phyloP scores from a whole-genome alignment of 306 rosid species.

The Betula pendula region DNA sequence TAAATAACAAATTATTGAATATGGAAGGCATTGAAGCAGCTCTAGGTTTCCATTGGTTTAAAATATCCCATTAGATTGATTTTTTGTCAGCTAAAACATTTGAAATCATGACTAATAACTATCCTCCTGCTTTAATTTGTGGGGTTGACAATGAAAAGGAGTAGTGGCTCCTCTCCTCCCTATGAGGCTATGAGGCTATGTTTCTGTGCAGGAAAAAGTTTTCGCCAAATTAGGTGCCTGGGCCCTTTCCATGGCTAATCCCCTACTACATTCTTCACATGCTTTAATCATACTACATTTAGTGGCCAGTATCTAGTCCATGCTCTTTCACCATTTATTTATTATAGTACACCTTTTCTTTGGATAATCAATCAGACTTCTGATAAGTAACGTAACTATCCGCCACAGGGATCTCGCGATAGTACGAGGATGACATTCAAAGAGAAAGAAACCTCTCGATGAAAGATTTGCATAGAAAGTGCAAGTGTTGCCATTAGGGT shows the following conservation, averaged over 20 bases:
- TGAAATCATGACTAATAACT: neutral
- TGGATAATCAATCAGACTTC: neutral
- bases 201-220: neutral
- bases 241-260: neutral
- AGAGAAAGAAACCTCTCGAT: neutral
- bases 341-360: neutral
- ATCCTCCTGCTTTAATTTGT: neutral
- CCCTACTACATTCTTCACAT: constrained; percentile 6
- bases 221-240: neutral
- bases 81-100: neutral
- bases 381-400: neutral
- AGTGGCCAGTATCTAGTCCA: neutral
- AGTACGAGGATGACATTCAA: constrained; percentile 16
- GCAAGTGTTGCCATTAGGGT: neutral
- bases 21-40: neutral
- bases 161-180: neutral
- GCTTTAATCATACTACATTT: neutral
- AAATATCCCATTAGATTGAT: neutral
- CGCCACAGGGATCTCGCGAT: neutral
- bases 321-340: neutral
- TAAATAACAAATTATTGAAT: too few species aligned
- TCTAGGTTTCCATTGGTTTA: neutral
- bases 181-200: neutral
- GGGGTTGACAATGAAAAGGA: constrained; percentile 13
- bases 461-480: neutral